Conservation (phyloP, 2,329 filamentous ascomycete species). For the Ceratocystis ficicola region DNA sequence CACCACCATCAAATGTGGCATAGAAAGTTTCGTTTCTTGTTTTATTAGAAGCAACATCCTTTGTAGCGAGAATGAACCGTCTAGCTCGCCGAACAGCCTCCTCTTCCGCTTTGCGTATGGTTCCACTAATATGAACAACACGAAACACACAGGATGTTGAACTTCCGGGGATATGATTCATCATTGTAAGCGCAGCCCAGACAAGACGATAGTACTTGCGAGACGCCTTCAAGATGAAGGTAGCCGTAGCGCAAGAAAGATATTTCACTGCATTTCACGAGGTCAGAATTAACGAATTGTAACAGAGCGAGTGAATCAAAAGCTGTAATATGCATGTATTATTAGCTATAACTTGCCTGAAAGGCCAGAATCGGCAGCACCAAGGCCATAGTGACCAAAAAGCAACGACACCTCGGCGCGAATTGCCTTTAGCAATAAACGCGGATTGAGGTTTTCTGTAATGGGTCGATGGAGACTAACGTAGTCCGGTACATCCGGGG, state of each 20-base stretch:
- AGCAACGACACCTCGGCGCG: constrained; percentile 56
- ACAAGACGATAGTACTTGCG: constrained; percentile 74
- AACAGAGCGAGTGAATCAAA: neutral
- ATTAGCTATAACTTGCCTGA: constrained; percentile 39
- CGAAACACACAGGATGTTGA: constrained; percentile 62
- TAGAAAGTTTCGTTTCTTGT: constrained; percentile 22
- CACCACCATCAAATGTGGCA: constrained; percentile 21
- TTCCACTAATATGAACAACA: constrained; percentile 80
- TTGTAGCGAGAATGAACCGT: constrained; percentile 55
- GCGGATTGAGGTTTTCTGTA: constrained; percentile 54
- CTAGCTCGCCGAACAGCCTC: constrained; percentile 73
- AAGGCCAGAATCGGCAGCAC: constrained; percentile 56
- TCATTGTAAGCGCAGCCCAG: constrained; percentile 78
- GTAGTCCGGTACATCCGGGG: constrained; percentile 41
- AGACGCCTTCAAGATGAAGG: constrained; percentile 76
- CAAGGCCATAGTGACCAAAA: constrained; percentile 82
- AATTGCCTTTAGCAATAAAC: constrained; percentile 55
- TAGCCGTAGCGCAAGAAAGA: constrained; percentile 80
- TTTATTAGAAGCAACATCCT: constrained; percentile 33
- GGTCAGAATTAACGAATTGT: neutral
- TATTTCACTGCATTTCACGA: constrained; percentile 65
- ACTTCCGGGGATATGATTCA: constrained; percentile 53
- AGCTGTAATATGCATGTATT: neutral
- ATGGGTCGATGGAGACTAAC: constrained; percentile 71
- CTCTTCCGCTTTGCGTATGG: constrained; percentile 82